These are phyloP conservation scores for Cordyceps fumosorosea DNA, from an alignment of 2,329 filamentous ascomycete genomes.

Conservation along the genomic window DNA sequence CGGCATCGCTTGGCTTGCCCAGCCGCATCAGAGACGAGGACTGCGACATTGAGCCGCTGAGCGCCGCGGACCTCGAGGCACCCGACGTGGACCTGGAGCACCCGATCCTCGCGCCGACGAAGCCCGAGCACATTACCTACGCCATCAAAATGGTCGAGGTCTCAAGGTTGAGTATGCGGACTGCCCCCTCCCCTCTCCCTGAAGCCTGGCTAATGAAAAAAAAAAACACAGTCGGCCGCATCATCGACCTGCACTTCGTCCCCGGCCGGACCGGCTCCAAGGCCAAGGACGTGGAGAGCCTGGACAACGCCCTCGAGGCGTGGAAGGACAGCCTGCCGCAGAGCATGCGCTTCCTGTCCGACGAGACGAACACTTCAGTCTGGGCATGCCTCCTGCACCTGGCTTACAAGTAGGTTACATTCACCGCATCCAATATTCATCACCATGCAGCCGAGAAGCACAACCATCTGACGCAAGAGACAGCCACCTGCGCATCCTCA, in stretches of 20 bases:
- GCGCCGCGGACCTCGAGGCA: constrained; percentile 25
- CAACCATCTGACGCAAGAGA: neutral
- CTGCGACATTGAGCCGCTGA: constrained; percentile 31
- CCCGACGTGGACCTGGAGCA: constrained; percentile 19
- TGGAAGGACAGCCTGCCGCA: constrained; percentile 30
- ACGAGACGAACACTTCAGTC: constrained; percentile 28
- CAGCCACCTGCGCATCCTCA: constrained; percentile 30
- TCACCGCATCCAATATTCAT: no score
- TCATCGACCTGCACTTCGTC: constrained; percentile 31
- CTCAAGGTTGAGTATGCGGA: constrained; percentile 24
- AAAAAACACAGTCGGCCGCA: constrained; percentile 25
- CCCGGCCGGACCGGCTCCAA: constrained; percentile 26
- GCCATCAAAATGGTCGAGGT: constrained; percentile 33
- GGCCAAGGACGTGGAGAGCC: constrained; percentile 21
- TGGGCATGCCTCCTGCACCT: constrained; percentile 32
- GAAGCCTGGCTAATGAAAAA: neutral
- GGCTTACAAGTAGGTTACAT: constrained; percentile 27
- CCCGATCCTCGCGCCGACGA: constrained; percentile 24
- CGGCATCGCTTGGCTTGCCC: constrained; percentile 29
- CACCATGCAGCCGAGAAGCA: neutral
- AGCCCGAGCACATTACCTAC: constrained; percentile 28
- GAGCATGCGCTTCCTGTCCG: constrained; percentile 23
- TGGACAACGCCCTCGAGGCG: constrained; percentile 25
- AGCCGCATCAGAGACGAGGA: constrained; percentile 33
- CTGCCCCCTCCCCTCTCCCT: neutral